Evolutionary conservation across 2,329 filamentous ascomycete species (phyloP).

Genomic region (Aspergillus costaricaensis): DNA sequence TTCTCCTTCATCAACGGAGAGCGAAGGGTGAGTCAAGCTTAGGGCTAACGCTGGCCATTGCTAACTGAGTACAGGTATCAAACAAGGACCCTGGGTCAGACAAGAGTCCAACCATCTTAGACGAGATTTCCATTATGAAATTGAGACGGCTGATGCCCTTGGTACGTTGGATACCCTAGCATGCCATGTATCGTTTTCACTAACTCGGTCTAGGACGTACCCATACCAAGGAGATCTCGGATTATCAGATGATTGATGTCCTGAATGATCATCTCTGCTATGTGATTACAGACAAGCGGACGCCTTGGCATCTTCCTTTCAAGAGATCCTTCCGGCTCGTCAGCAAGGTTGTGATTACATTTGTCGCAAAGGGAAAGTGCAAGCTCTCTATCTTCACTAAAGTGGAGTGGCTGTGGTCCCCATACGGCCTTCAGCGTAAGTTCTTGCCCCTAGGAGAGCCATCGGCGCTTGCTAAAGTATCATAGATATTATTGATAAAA

Average conservation of each 20-base stretch:
- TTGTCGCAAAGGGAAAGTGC: slow-evolving; percentile 86
- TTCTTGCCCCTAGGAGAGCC: neutral
- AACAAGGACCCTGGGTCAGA: slow-evolving; percentile 81
- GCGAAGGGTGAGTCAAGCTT: slow-evolving; percentile 57
- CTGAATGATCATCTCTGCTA: slow-evolving; percentile 76
- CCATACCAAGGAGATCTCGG: slow-evolving; percentile 66
- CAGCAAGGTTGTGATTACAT: slow-evolving; percentile 90
- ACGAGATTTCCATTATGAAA: slow-evolving; percentile 78
- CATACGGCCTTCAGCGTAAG: slow-evolving; percentile 51
- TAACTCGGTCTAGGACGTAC: slow-evolving; percentile 42
- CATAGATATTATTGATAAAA: slow-evolving; percentile 56
- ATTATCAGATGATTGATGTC: slow-evolving; percentile 84
- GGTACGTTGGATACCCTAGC: slow-evolving; percentile 46
- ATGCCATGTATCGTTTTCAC: neutral
- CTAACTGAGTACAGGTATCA: slow-evolving; percentile 57
- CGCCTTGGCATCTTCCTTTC: slow-evolving; percentile 82
- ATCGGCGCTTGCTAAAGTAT: slow-evolving; percentile 6
- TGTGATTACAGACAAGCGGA: slow-evolving; percentile 64
- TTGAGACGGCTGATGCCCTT: slow-evolving; percentile 66
- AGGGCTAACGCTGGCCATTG: neutral
- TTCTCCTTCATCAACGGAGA: slow-evolving; percentile 80
- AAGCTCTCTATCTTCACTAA: slow-evolving; percentile 86
- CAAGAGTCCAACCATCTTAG: slow-evolving; percentile 70
- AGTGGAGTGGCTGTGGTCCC: slow-evolving; percentile 79
- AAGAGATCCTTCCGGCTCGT: slow-evolving; percentile 76